Conservation (phyloP, 225 moss, liverwort and hornwort species). For the Marchantia polymorpha region DNA sequence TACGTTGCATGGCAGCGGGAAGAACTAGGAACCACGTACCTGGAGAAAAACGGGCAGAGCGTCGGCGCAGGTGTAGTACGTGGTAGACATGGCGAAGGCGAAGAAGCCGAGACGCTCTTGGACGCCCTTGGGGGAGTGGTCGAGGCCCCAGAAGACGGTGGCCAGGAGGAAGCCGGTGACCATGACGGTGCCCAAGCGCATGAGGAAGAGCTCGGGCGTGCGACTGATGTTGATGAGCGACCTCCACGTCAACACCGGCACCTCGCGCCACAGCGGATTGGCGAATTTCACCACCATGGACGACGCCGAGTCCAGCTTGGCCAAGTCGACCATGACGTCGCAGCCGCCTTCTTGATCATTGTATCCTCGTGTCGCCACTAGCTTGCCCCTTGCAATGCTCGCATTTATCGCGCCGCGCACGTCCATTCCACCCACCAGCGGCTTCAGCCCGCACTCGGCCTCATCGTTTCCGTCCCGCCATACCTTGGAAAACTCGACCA, state of each 20-base stretch:
- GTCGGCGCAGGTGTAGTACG: conserved; percentile 87
- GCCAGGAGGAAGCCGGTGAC: conserved; percentile 80
- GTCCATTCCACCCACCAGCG: conserved; percentile 36
- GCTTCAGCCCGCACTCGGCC: conserved; percentile 29
- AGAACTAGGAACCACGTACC: not conserved
- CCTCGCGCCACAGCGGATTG: conserved; percentile 66
- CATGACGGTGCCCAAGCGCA: conserved; percentile 80
- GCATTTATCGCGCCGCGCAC: conserved; percentile 76
- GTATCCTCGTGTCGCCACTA: conserved; percentile 68
- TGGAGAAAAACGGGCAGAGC: conserved; percentile 92
- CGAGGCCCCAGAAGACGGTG: conserved; percentile 63
- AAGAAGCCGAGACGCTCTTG: conserved; percentile 96
- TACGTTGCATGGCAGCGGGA: no score
- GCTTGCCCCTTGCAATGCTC: conserved; percentile 75
- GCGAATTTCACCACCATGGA: conserved; percentile 71
- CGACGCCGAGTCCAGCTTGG: not conserved
- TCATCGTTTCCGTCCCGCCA: conserved; percentile 31
- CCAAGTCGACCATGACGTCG: conserved; percentile 7
- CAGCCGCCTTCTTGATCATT: conserved; percentile 55
- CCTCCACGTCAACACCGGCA: conserved; percentile 73
- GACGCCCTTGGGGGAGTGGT: conserved; percentile 64
- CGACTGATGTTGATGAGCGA: conserved; percentile 61
- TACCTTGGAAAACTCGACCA: conserved; percentile 62
- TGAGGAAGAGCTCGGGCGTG: conserved; percentile 77
- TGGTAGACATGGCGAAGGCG: conserved; percentile 90